These are phyloP conservation scores for Zymoseptoria tritici DNA, from an alignment of 2,329 filamentous ascomycete genomes.

Conservation along the genomic window DNA sequence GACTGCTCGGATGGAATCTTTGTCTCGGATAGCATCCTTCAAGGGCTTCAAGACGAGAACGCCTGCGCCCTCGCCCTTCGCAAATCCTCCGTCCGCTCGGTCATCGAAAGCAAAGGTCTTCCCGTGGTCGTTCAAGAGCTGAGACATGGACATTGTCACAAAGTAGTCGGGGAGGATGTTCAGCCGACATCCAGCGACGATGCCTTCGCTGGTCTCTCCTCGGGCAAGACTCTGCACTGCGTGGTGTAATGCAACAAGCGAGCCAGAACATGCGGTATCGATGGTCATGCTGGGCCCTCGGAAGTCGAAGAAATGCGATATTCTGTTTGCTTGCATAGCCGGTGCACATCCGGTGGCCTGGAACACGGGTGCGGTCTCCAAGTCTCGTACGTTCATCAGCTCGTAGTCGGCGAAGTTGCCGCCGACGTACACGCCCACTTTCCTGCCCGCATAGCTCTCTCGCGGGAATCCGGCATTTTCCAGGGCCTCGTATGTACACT, in stretches of 20 bases:
- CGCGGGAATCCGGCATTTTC: constrained; percentile 10
- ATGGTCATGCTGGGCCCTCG: constrained; percentile 9
- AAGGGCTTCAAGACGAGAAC: constrained; percentile 2
- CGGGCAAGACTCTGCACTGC: not conserved
- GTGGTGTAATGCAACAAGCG: constrained; percentile 1
- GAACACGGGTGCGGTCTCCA: constrained; percentile 11
- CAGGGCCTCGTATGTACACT: constrained; percentile 14
- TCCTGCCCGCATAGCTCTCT: constrained; percentile 3
- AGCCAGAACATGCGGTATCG: constrained; percentile 10
- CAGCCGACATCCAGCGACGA: constrained; percentile 1
- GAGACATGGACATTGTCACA: not conserved
- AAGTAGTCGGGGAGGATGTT: not conserved
- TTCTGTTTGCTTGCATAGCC: constrained; percentile 4
- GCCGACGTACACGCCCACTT: constrained; percentile 11
- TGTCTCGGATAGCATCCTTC: constrained; percentile 2
- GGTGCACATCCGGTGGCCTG: constrained; percentile 7
- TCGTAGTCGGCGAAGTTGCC: constrained; percentile 9
- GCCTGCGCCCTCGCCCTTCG: constrained; percentile 1
- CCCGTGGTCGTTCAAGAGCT: constrained; percentile 12
- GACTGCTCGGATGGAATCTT: constrained; percentile 25
- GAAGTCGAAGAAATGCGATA: constrained; percentile 13
- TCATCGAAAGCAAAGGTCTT: constrained; percentile 1
- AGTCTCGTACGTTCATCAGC: constrained; percentile 6
- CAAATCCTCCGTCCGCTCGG: not conserved
- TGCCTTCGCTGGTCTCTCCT: not conserved